phyloP scores from a whole-genome alignment of 1,284 basidiomycete genomes.

The Naganishia albida region DNA sequence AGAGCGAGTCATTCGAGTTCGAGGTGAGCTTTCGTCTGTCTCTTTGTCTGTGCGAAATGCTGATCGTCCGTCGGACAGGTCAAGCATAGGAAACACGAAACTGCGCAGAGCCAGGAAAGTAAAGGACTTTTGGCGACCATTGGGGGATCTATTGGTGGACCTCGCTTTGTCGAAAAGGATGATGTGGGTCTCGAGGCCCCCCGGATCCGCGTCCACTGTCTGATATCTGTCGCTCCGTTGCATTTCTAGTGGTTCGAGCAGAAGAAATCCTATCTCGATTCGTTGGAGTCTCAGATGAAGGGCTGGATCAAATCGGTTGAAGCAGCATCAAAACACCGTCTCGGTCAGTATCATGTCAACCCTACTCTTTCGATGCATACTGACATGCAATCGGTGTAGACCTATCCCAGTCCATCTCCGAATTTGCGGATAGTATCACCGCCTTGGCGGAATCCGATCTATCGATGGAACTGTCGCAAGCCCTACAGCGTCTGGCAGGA shows the following conservation, averaged over 20 bases:
- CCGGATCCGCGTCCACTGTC: background rate
- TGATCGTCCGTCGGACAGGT: slow-evolving; percentile 61
- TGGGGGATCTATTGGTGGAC: slow-evolving; percentile 73
- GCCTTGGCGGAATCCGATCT: slow-evolving; percentile 74
- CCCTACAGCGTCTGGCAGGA: slow-evolving; percentile 68
- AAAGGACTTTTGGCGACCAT: slow-evolving; percentile 67
- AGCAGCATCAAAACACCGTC: slow-evolving; percentile 73
- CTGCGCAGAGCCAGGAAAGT: slow-evolving; percentile 66
- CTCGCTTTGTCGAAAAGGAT: slow-evolving; percentile 88
- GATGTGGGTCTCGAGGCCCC: slow-evolving; percentile 60
- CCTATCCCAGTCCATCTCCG: slow-evolving; percentile 65
- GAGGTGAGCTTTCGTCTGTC: slow-evolving; percentile 61
- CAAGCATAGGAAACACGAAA: slow-evolving; percentile 77
- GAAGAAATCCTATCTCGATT: slow-evolving; percentile 81
- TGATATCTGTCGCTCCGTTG: background rate
- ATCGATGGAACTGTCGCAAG: slow-evolving; percentile 68
- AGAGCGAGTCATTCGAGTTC: slow-evolving; percentile 78
- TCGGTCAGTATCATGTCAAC: slow-evolving; percentile 56
- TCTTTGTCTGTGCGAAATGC: background rate
- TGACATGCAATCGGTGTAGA: slow-evolving; percentile 57
- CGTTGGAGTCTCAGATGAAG: slow-evolving; percentile 83
- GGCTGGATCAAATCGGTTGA: slow-evolving; percentile 83
- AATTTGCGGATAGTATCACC: slow-evolving; percentile 68
- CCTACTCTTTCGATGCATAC: background rate
- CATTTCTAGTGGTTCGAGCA: slow-evolving; percentile 81